Evolutionary conservation across 192 early-diverging fungal species (phyloP), one percentile per base, ranked within the genome.

Genomic region (Backusella morwellensis): DNA sequence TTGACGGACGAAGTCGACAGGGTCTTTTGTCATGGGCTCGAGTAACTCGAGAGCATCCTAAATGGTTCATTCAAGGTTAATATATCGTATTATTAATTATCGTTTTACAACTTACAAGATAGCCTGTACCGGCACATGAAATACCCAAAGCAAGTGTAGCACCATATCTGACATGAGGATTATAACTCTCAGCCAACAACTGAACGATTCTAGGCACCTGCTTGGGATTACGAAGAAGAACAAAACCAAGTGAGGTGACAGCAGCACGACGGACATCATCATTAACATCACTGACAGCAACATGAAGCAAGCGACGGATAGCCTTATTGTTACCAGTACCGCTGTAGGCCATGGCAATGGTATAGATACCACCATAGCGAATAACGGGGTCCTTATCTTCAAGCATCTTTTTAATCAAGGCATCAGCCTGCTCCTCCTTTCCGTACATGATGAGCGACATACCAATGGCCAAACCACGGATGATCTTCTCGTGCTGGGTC

Each of bases 181-280:
- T 99, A 85, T 94, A 99, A 84, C 96, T 97, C 84, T 99, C 96
- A 35, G 96, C 91, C 41, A 99, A 86, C 6, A 99, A 89, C 90
- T 99, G 96, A 21, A 99, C 98, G 78, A 99, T 92, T 35, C 97
- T 90, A n/a, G 98, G 98, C 29, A 99, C 97, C 76, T 99, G 97
- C 78, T 93, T 91, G 35, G 96, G 94, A n/a, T 90, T 93, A 54
- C 94, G 90, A 85, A 96, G 92, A 11, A 99, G 86, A 21, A 99
- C 88, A 79, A 99, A 99, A 6, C 98, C 98, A 35, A 99, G 91
- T 0, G 95, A 92, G 6, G 95, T 98, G 44, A 99, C 98, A 12
- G 98, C 96, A 2, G 98, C 97, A n/a, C 98, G 91, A 34, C 98
- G 92, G n/a, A 99, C 97, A 81, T 99, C 98, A 75, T 99, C 98